Evolutionary conservation across 176 grass and related monocot species (phyloP).

Genomic region (Avena sativa): DNA sequence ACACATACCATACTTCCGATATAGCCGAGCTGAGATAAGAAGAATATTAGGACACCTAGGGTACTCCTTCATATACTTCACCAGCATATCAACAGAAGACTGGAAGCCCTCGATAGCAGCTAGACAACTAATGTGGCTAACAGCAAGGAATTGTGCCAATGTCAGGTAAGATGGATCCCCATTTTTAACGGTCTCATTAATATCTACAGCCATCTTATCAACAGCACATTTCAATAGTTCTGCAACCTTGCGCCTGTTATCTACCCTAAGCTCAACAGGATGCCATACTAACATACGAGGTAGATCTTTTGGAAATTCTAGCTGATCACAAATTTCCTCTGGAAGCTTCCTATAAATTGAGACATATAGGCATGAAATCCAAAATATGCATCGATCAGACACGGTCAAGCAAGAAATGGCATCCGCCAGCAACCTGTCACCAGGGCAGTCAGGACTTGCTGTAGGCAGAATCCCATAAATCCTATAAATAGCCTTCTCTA

Average conservation of each 20-base stretch:
- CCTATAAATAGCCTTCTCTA: slow-evolving; percentile 73
- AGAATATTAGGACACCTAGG: slow-evolving; percentile 81
- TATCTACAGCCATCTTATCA: slow-evolving; percentile 66
- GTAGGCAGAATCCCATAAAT: slow-evolving; percentile 60
- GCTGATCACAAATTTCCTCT: slow-evolving; percentile 61
- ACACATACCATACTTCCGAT: slow-evolving; percentile 48
- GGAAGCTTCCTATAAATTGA: slow-evolving; percentile 86
- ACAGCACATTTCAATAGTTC: slow-evolving; percentile 73
- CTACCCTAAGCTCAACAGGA: slow-evolving; percentile 56
- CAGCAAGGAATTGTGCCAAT: slow-evolving; percentile 72
- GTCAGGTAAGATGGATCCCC: slow-evolving; percentile 71
- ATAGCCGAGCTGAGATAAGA: slow-evolving; percentile 61
- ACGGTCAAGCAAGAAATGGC: slow-evolving; percentile 68
- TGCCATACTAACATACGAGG: slow-evolving; percentile 63
- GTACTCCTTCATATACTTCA: slow-evolving; percentile 83
- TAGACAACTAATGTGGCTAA: slow-evolving; percentile 78
- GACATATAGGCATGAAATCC: slow-evolving; percentile 83
- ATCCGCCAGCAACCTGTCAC: slow-evolving; percentile 73
- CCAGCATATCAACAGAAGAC: slow-evolving; percentile 63
- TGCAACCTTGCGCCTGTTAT: slow-evolving; percentile 50
- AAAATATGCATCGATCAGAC: slow-evolving; percentile 89
- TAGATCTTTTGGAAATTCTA: slow-evolving; percentile 76
- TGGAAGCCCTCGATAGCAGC: slow-evolving; percentile 64
- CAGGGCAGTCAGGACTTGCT: slow-evolving; percentile 52
- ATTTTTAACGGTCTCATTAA: slow-evolving; percentile 55